phyloP scores from a whole-genome alignment of 2,329 filamentous ascomycete genomes.

The Ophiocordyceps robertsii region DNA sequence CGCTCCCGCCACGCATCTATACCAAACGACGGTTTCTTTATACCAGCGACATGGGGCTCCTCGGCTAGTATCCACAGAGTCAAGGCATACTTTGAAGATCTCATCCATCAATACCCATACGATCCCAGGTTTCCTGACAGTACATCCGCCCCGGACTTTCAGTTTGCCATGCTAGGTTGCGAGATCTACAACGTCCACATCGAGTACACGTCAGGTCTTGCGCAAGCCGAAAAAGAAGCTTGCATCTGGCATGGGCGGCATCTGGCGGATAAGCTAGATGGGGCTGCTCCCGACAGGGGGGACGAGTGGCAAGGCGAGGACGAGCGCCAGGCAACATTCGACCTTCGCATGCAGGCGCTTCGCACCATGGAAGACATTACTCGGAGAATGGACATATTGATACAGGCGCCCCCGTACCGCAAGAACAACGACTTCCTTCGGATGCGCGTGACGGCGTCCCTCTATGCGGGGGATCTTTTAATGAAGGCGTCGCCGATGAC shows the following conservation, averaged over 20 bases:
- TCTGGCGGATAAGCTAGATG: slow-evolving; percentile 13
- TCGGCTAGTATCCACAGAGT: slow-evolving; percentile 31
- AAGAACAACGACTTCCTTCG: slow-evolving; percentile 53
- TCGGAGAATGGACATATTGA: slow-evolving; percentile 54
- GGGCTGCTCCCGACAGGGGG: slow-evolving; percentile 1
- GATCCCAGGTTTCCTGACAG: slow-evolving; percentile 43
- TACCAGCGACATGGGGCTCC: slow-evolving; percentile 23
- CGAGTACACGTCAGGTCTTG: slow-evolving; percentile 35
- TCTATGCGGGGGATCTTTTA: slow-evolving; percentile 62
- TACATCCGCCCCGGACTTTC: slow-evolving; percentile 61
- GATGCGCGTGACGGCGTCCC: slow-evolving; percentile 57
- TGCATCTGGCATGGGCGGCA: not conserved
- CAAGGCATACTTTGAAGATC: slow-evolving; percentile 56
- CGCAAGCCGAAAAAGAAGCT: slow-evolving; percentile 4
- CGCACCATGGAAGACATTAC: slow-evolving; percentile 49
- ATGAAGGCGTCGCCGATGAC: slow-evolving; percentile 22
- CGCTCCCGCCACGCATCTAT: not conserved
- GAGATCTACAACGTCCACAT: slow-evolving; percentile 66
- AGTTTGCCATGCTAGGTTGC: slow-evolving; percentile 64
- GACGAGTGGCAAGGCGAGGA: slow-evolving; percentile 2
- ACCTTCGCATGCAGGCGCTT: slow-evolving; percentile 37
- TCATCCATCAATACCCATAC: slow-evolving; percentile 68
- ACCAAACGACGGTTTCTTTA: not conserved
- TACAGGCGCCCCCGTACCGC: slow-evolving; percentile 57
- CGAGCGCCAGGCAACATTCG: slow-evolving; percentile 16